A percentile compares a stretch with the other conserved stretches of the same genome.
Evolutionary conservation across 768 basidiomycete genomes (phyloP).

Genomic region (Lactarius vividus): DNA sequence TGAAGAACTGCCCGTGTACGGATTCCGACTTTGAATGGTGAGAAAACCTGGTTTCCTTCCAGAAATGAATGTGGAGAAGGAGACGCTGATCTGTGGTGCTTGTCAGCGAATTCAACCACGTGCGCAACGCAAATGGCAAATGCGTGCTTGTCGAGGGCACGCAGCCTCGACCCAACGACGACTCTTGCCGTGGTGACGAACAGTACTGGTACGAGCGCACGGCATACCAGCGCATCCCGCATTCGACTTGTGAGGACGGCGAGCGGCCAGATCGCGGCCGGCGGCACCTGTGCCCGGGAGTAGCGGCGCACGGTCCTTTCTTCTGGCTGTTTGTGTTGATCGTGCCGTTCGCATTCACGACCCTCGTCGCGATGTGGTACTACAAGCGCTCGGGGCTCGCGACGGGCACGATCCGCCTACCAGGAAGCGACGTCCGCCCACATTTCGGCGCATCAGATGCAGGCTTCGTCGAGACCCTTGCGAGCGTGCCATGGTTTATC

Average conservation of each 20-base stretch:
- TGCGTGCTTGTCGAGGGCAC: slow-evolving; percentile 80
- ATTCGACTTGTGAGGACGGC: slow-evolving; percentile 85
- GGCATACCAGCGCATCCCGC: slow-evolving; percentile 84
- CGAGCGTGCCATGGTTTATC: slow-evolving; percentile 88
- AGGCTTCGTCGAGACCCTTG: slow-evolving; percentile 64
- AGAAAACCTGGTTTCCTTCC: slow-evolving; percentile 29
- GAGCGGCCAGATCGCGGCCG: slow-evolving; percentile 71
- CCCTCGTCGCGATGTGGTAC: slow-evolving; percentile 77
- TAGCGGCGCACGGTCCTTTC: slow-evolving; percentile 64
- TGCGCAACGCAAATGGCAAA: slow-evolving; percentile 60
- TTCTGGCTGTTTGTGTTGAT: slow-evolving; percentile 84
- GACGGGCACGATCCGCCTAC: slow-evolving; percentile 78
- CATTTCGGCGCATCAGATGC: slow-evolving; percentile 42
- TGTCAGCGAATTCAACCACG: slow-evolving; percentile 88
- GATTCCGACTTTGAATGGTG: slow-evolving; percentile 92
- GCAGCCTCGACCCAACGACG: slow-evolving; percentile 57
- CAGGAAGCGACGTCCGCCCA: slow-evolving; percentile 43
- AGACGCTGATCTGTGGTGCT: background rate
- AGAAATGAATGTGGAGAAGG: background rate
- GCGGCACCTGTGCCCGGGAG: slow-evolving; percentile 77
- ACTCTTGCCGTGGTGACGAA: slow-evolving; percentile 56
- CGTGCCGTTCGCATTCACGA: slow-evolving; percentile 76
- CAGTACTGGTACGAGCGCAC: slow-evolving; percentile 95
- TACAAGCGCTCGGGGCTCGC: slow-evolving; percentile 69
- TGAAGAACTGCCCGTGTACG: slow-evolving; percentile 71